phyloP scores from a whole-genome alignment of 176 grass and related monocot species.

The Zizania latifolia region DNA sequence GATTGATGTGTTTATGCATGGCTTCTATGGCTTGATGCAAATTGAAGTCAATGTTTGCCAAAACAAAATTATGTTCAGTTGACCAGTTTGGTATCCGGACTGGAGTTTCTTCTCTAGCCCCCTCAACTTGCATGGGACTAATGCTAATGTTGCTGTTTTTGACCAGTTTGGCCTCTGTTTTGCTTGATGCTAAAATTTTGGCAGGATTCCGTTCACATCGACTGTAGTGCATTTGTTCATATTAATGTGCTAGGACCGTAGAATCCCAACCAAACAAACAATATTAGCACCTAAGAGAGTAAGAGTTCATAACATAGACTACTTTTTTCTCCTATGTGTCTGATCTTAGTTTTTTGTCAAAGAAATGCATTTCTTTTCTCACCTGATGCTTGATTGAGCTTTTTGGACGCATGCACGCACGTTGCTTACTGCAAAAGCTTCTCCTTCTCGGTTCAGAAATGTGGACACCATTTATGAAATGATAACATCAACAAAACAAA shows the following conservation, averaged over 20 bases:
- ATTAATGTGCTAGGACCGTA: not conserved
- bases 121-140: no score
- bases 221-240: not conserved
- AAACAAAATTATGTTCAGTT: not conserved
- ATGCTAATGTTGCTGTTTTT: no score
- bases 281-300: not conserved
- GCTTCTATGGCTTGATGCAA: not conserved
- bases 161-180: not conserved
- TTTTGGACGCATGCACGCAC: not conserved
- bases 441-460: not conserved
- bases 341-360: not conserved
- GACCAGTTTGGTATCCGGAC: no score
- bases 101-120: no score
- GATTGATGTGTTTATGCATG: not conserved
- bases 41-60: not conserved
- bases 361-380: not conserved
- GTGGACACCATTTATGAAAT: not conserved
- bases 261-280: not conserved
- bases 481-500: not conserved
- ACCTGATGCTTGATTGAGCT: not conserved
- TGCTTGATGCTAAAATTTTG: not conserved
- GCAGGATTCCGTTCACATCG: not conserved
- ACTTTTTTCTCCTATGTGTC: not conserved
- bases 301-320: not conserved
- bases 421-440: not conserved